phyloP scores from a whole-genome alignment of 768 basidiomycete genomes.

The Pulveroboletus sp. region DNA sequence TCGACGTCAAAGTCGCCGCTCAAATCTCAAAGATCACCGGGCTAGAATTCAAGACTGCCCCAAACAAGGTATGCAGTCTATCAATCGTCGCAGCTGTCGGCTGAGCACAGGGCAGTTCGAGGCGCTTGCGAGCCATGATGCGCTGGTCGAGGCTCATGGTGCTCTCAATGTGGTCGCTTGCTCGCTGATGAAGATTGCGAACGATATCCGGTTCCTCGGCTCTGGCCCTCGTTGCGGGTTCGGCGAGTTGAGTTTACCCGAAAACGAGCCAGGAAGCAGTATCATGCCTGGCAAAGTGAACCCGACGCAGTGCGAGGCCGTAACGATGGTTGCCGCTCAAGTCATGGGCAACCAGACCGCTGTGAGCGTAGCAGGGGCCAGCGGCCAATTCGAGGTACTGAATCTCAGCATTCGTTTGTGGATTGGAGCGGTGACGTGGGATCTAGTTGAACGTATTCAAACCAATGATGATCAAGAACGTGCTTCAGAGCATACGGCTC shows the following conservation, averaged over 20 bases:
- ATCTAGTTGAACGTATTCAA: conserved; percentile 96
- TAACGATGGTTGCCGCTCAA: conserved; percentile 98
- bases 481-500: conserved; percentile 91
- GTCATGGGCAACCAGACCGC: conserved; percentile 97
- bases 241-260: conserved; percentile 90
- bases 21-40: conserved; percentile 92
- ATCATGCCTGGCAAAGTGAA: conserved; percentile 99
- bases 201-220: conserved; percentile 96
- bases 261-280: conserved; percentile 98
- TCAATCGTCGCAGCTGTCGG: background rate
- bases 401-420: conserved; percentile 4
- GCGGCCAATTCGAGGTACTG: conserved; percentile 92
- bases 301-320: conserved; percentile 97
- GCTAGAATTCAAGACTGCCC: conserved; percentile 89
- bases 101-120: conserved; percentile 65
- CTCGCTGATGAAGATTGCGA: conserved; percentile 98
- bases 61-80: conserved; percentile 76
- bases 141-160: conserved; percentile 94
- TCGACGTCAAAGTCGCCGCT: conserved; percentile 89
- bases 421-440: conserved; percentile 8
- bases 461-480: conserved; percentile 97
- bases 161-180: conserved; percentile 95
- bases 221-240: conserved; percentile 98
- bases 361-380: conserved; percentile 88
- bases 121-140: conserved; percentile 96